These are phyloP conservation scores for Massarina eburnea DNA, from an alignment of 2,329 filamentous ascomycete genomes.

Conservation along the genomic window DNA sequence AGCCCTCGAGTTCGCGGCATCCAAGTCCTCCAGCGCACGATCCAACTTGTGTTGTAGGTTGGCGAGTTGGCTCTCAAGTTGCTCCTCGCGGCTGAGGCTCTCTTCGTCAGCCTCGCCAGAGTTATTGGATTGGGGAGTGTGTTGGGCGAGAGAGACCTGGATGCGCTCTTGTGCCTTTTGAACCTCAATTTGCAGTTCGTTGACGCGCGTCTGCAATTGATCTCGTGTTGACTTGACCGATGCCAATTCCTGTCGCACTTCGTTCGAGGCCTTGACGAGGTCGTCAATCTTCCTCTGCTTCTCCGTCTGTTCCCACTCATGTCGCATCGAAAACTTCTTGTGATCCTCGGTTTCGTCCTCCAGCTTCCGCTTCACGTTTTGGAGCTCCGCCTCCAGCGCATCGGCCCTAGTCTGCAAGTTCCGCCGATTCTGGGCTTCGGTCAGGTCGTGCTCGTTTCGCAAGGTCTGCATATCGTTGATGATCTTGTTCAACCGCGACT, in stretches of 20 bases:
- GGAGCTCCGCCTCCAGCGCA: slow-evolving; percentile 75
- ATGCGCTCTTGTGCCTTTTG: slow-evolving; percentile 86
- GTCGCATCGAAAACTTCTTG: slow-evolving; percentile 78
- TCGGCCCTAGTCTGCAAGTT: slow-evolving; percentile 79
- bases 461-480: slow-evolving; percentile 83
- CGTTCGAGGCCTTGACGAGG: slow-evolving; percentile 74
- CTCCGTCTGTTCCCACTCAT: slow-evolving; percentile 88
- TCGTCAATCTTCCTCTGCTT: slow-evolving; percentile 91
- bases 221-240: slow-evolving; percentile 85
- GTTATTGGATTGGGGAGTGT: slow-evolving; percentile 62
- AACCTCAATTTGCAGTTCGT: slow-evolving; percentile 85
- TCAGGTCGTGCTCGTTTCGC: slow-evolving; percentile 86
- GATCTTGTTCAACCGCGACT: slow-evolving; percentile 77
- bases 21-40: slow-evolving; percentile 75
- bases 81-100: slow-evolving; percentile 70
- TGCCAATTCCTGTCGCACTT: slow-evolving; percentile 83
- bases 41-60: slow-evolving; percentile 88
- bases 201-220: slow-evolving; percentile 83
- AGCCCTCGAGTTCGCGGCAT: slow-evolving; percentile 76
- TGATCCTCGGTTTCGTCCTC: slow-evolving; percentile 79
- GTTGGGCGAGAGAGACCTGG: slow-evolving; percentile 77
- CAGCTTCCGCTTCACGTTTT: slow-evolving; percentile 77
- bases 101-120: slow-evolving; percentile 52
- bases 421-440: slow-evolving; percentile 78
- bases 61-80: slow-evolving; percentile 78